Evolutionary conservation across 2,329 filamentous ascomycete genomes (phyloP).

Genomic region (Diaporthe eres): DNA sequence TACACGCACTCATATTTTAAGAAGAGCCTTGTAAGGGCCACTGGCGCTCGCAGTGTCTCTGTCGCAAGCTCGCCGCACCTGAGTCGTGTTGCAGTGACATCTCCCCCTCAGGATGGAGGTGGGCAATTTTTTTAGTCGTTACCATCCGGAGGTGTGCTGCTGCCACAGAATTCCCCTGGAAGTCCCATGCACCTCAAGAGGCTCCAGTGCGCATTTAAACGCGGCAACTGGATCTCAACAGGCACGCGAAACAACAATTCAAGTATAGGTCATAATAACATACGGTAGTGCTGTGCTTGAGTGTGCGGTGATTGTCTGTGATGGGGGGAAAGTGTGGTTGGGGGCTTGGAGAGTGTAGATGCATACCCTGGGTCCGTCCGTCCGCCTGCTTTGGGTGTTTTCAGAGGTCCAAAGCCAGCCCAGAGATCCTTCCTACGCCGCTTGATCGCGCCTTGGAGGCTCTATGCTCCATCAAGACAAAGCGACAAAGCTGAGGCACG

Average conservation of each 20-base stretch:
- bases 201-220: constrained; percentile 38
- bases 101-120: constrained; percentile 21
- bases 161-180: constrained; percentile 23
- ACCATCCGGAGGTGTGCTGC: constrained; percentile 35
- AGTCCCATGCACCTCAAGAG: constrained; percentile 31
- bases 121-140: constrained; percentile 36
- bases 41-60: constrained; percentile 25
- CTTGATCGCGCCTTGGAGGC: constrained; percentile 37
- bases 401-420: constrained; percentile 28
- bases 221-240: constrained; percentile 24
- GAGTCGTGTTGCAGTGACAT: constrained; percentile 34
- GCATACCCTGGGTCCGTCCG: constrained; percentile 41
- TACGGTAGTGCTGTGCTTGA: constrained; percentile 40
- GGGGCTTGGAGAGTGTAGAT: constrained; percentile 39
- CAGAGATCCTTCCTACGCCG: constrained; percentile 41
- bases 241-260: constrained; percentile 41
- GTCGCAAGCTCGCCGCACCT: constrained; percentile 35
- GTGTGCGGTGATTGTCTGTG: constrained; percentile 23
- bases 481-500: constrained; percentile 34
- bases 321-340: constrained; percentile 14
- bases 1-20: constrained; percentile 37
- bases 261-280: constrained; percentile 34
- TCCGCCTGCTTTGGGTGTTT: constrained; percentile 18
- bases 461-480: constrained; percentile 42
- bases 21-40: constrained; percentile 16